Conservation (phyloP, 2,329 filamentous ascomycete genomes). For the Aureobasidium musti region DNA sequence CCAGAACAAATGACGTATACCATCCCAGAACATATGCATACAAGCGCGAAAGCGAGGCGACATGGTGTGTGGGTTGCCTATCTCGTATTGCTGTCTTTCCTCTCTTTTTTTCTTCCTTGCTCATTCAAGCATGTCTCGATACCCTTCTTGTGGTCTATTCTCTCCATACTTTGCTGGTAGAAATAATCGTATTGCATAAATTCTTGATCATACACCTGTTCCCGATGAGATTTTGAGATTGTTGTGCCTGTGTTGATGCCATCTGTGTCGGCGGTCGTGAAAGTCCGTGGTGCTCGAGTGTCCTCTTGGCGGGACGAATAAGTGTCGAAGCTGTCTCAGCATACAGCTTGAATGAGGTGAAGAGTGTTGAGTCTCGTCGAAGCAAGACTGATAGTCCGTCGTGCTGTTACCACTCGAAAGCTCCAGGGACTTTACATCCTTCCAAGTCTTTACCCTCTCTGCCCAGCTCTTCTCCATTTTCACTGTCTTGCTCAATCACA, state of each 20-base stretch:
- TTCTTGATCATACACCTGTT: not conserved
- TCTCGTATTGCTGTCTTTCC: slow-evolving; percentile 6
- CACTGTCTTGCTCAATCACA: not conserved
- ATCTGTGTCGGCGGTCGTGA: not conserved
- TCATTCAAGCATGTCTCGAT: not conserved
- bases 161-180: slow-evolving; percentile 24
- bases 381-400: not conserved
- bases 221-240: not conserved
- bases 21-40: slow-evolving; percentile 15
- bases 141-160: slow-evolving; percentile 22
- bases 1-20: not conserved
- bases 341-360: not conserved
- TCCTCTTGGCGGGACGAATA: not conserved
- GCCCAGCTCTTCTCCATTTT: not conserved
- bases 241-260: not conserved
- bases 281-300: not conserved
- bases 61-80: not conserved
- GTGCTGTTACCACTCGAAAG: slow-evolving; percentile 8
- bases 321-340: not conserved
- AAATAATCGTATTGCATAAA: slow-evolving; percentile 28
- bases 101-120: slow-evolving; percentile 3
- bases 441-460: not conserved
- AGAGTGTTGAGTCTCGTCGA: not conserved
- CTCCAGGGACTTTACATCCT: slow-evolving; percentile 1
- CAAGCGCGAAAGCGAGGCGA: not conserved